phyloP scores from a whole-genome alignment of 2,329 filamentous ascomycete species.

The Fusarium decemcellulare region DNA sequence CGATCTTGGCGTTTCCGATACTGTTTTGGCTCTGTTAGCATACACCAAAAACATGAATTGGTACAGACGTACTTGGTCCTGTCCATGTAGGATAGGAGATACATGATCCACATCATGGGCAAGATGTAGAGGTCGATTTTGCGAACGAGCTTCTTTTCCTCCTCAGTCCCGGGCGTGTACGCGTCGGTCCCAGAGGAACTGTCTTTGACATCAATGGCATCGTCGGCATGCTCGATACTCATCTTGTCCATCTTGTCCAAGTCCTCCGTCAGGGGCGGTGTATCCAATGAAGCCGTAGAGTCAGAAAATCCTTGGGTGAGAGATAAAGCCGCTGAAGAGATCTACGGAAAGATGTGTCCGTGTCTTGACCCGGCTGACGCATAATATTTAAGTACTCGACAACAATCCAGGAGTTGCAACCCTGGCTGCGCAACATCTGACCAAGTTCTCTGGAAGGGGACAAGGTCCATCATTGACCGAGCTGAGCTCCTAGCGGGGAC shows the following conservation, averaged over 20 bases:
- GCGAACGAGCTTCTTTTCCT: slow-evolving; percentile 52
- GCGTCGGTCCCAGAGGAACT: slow-evolving; percentile 25
- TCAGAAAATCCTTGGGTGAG: too few species aligned
- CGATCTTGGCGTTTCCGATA: slow-evolving; percentile 68
- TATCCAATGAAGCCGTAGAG: too few species aligned
- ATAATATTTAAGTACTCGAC: not conserved
- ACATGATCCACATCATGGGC: slow-evolving; percentile 71
- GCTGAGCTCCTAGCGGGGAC: not conserved
- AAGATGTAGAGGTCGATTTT: slow-evolving; percentile 58
- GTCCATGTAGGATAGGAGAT: slow-evolving; percentile 72
- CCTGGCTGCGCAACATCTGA: too few species aligned
- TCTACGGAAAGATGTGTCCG: not conserved
- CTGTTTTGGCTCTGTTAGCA: slow-evolving; percentile 26
- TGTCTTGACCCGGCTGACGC: not conserved
- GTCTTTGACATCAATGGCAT: slow-evolving; percentile 18
- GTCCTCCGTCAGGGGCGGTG: too few species aligned
- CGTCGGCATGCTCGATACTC: slow-evolving; percentile 35
- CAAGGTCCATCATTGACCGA: too few species aligned
- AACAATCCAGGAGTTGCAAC: too few species aligned
- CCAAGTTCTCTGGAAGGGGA: too few species aligned
- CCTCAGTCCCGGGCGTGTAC: slow-evolving; percentile 49
- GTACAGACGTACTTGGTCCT: slow-evolving; percentile 70
- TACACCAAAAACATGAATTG: too few species aligned
- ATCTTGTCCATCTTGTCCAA: not conserved
- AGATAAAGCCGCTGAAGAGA: too few species aligned